Conservation (phyloP, 257 asterid species). For the Penstemon davidsonii region DNA sequence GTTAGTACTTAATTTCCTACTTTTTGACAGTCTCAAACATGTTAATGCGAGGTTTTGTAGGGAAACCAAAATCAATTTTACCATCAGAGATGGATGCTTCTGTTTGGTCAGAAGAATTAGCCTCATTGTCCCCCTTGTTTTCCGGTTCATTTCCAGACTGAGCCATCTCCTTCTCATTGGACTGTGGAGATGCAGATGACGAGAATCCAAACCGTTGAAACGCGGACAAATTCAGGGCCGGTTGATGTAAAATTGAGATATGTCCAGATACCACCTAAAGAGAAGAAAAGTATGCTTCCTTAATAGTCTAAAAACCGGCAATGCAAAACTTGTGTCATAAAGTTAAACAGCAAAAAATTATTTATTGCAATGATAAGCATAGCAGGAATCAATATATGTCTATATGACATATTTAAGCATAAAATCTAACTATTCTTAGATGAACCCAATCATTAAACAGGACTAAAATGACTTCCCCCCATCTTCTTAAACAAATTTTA, state of each 20-base stretch:
- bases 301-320: background rate
- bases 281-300: slow-evolving; percentile 10
- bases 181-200: slow-evolving; percentile 61
- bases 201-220: slow-evolving; percentile 54
- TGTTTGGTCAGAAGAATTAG: slow-evolving; percentile 34
- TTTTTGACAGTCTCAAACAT: slow-evolving; percentile 26
- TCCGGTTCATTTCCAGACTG: slow-evolving; percentile 40
- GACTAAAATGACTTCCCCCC: too few relatives aligned
- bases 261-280: slow-evolving; percentile 43
- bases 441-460: too few relatives aligned
- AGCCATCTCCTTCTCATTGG: slow-evolving; percentile 45
- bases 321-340: background rate
- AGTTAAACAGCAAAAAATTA: background rate
- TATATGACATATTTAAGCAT: background rate
- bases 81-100: slow-evolving; percentile 45
- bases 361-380: background rate
- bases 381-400: background rate
- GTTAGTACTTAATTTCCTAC: slow-evolving; percentile 36
- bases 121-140: slow-evolving; percentile 31
- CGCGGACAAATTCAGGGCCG: slow-evolving; percentile 36
- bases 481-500: too few relatives aligned
- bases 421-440: too few relatives aligned
- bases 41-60: slow-evolving; percentile 21
- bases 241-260: slow-evolving; percentile 36
- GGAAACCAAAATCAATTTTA: slow-evolving; percentile 59